A percentile compares a stretch with the other conserved stretches of the same genome.
These are phyloP conservation scores for Penicillium verhagenii DNA, from an alignment of 495 filamentous ascomycete genomes.

Conservation along the genomic window DNA sequence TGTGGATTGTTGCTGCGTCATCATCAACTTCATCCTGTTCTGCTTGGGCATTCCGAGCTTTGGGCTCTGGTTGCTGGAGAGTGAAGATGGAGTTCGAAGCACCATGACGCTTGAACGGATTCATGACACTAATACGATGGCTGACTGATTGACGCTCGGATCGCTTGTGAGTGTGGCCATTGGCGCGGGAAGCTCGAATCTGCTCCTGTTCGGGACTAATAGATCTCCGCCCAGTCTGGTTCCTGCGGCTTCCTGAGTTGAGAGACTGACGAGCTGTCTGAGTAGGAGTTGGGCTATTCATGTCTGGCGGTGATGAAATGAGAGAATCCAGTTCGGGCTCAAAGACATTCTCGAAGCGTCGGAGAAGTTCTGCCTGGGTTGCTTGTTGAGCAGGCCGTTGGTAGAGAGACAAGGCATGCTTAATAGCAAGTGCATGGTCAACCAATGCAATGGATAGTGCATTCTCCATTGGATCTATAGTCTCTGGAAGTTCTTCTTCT, in stretches of 20 bases:
- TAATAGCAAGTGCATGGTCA: constrained; percentile 85
- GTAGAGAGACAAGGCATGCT: constrained; percentile 74
- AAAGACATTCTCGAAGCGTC: constrained; percentile 44
- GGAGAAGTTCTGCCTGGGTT: constrained; percentile 55
- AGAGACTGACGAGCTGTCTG: constrained; percentile 26
- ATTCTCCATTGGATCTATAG: constrained; percentile 68
- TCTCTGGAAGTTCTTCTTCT: constrained; percentile 36
- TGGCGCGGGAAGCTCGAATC: constrained; percentile 29
- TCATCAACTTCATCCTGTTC: constrained; percentile 35
- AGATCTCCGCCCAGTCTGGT: constrained; percentile 27
- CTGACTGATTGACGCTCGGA: constrained; percentile 43
- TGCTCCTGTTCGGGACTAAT: constrained; percentile 42
- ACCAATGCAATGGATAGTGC: constrained; percentile 83
- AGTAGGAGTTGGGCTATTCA: constrained; percentile 21
- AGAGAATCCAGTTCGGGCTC: constrained; percentile 47
- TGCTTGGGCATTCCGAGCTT: constrained; percentile 19
- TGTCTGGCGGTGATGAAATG: constrained; percentile 23
- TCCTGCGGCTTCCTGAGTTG: constrained; percentile 24
- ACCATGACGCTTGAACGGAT: constrained; percentile 48
- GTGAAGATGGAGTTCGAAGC: constrained; percentile 37
- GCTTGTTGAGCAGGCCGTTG: constrained; percentile 57
- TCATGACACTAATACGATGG: constrained; percentile 49
- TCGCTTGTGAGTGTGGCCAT: constrained; percentile 34
- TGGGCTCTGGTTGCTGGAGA: constrained; percentile 27
- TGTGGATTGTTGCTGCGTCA: constrained; percentile 45